These are phyloP conservation scores for Pythium angustatum DNA, from an alignment of 352 stramenopile species.

Conservation along the genomic window DNA sequence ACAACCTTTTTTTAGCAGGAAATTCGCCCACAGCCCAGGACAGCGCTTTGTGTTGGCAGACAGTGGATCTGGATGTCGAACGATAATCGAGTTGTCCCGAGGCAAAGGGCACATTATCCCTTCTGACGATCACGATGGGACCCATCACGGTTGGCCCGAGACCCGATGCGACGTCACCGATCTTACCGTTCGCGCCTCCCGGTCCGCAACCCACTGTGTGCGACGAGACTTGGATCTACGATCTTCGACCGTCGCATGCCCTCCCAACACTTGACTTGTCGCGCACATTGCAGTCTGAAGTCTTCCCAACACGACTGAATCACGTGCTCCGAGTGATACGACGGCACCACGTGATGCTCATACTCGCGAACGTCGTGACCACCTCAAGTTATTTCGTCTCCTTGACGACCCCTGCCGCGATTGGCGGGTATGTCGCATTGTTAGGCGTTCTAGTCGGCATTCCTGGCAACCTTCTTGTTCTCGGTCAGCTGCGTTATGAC, in stretches of 20 bases:
- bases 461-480: constrained; percentile 3
- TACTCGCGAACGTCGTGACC: constrained; percentile 5
- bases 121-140: no score
- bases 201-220: not conserved
- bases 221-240: constrained; percentile 20
- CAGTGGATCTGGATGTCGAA: no score
- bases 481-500: constrained; percentile 22
- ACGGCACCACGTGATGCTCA: not conserved
- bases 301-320: constrained; percentile 16
- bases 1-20: no score
- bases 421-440: constrained; percentile 17
- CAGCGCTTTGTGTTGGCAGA: no score
- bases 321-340: not conserved
- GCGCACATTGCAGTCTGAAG: constrained; percentile 19
- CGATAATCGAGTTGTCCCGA: no score
- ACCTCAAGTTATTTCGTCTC: constrained; percentile 11
- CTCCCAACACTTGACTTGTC: constrained; percentile 24
- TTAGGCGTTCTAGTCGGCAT: constrained; percentile 4
- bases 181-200: not conserved
- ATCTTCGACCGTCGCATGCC: constrained; percentile 12
- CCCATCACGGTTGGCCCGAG: not conserved
- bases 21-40: no score
- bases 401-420: not conserved
- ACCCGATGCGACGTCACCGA: not conserved
- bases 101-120: no score